phyloP scores from a whole-genome alignment of 2,329 filamentous ascomycete genomes.

The Aplosporella prunicola region DNA sequence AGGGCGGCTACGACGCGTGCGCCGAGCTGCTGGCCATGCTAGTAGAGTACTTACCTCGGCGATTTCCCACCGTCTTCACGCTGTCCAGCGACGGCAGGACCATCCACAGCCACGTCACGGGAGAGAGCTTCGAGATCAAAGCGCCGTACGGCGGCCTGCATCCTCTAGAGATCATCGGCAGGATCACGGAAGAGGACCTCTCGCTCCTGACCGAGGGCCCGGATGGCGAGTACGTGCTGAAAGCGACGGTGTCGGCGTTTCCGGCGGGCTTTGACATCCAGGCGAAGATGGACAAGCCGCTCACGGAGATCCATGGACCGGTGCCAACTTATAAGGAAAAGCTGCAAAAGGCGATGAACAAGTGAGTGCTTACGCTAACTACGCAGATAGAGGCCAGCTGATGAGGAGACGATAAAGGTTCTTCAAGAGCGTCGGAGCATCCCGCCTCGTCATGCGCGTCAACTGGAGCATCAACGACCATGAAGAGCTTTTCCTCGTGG shows the following conservation, averaged over 20 bases:
- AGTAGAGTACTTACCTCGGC: constrained; percentile 1
- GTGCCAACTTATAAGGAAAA: constrained; percentile 7
- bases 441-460: constrained; percentile 5
- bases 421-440: constrained; percentile 3
- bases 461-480: constrained; percentile 7
- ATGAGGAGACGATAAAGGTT: too few species aligned
- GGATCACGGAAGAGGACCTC: constrained; percentile 7
- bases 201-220: constrained; percentile 1
- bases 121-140: not conserved
- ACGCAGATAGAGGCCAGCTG: too few species aligned
- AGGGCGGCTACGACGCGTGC: not conserved
- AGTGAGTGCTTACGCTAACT: not conserved
- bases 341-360: constrained; percentile 9
- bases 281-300: constrained; percentile 5
- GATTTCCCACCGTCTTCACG: constrained; percentile 2
- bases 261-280: constrained; percentile 6
- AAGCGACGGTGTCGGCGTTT: constrained; percentile 6
- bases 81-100: not conserved
- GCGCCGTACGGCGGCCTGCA: constrained; percentile 3
- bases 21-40: not conserved
- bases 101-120: not conserved
- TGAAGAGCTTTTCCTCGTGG: constrained; percentile 6
- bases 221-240: constrained; percentile 6
- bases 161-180: constrained; percentile 1
- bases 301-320: constrained; percentile 7